Evolutionary conservation across 306 rosid genomes (phyloP), one percentile per base, ranked within the genome.

Genomic region (Luffa aegyptiaca): DNA sequence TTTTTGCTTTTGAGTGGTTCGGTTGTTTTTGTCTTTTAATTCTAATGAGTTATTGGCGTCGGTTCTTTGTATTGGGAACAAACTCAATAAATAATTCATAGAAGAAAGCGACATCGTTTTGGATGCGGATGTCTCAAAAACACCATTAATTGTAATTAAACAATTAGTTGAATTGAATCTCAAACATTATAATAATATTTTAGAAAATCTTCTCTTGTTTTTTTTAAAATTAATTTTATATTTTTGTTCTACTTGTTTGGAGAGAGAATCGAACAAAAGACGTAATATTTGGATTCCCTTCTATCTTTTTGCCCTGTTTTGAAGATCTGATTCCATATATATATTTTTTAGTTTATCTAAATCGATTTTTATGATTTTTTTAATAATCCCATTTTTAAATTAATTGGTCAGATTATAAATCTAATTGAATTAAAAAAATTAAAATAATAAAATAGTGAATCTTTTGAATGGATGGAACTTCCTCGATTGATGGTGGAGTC

Each of bases 61-160:
- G 42, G 62, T 74, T 74, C 78, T 74, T 74, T 74, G 78, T 1
- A 74, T 74, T 7, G 8, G 21, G 42, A 14, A 72, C 77, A 72
- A 72, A 46, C 42, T 48, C 10, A 71, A 26, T 48, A 26, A 73
- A 48, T 48, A 72, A 21, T 26, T 20, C 9, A 14, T 48, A 0
- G 20, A 48, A 20, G 3, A 21, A 16, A 74, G 31, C 78, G 12
- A 74, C 62, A 16, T 33, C 26, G 26, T 74, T 51, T 74, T 3
- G 45, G 45, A 49, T 73, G 42, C 31, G 14, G 16, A 73, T 51
- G 78, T 74, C 41, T 71, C 39, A 0, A 46, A 49, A 49, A 1
- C 5, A 7, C 17, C 17, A 10, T n/a, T n/a, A 9, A n/a, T 69
- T 42, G 1, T 26, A 26, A 12, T 46, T 26, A 49, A 31, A 73